A percentile compares a stretch with the other conserved stretches of the same genome.
These are phyloP conservation scores for Diaporthe caulivora DNA, from an alignment of 2,329 filamentous ascomycete genomes.

Conservation along the genomic window DNA sequence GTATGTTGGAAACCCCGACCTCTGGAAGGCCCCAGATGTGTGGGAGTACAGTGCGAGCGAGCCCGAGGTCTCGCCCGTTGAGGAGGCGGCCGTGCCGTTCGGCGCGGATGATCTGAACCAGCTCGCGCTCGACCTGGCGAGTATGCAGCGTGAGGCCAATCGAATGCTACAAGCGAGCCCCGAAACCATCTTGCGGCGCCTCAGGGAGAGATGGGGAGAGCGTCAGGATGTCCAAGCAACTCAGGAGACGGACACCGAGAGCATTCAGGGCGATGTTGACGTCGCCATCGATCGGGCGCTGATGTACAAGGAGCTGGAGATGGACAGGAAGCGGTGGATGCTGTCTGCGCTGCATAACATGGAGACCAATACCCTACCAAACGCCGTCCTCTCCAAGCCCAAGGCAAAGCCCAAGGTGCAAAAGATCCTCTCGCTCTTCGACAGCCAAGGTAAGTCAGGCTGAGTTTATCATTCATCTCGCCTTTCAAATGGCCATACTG, in stretches of 20 bases:
- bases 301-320: conserved; percentile 63
- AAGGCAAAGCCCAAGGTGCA: conserved; percentile 42
- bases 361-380: conserved; percentile 49
- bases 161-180: conserved; percentile 67
- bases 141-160: conserved; percentile 65
- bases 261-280: neutral
- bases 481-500: conserved; percentile 15
- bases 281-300: conserved; percentile 54
- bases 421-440: conserved; percentile 63
- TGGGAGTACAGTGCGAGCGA: conserved; percentile 39
- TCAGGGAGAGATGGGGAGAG: conserved; percentile 64
- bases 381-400: conserved; percentile 34
- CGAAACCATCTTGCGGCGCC: conserved; percentile 64
- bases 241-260: neutral
- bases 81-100: conserved; percentile 9
- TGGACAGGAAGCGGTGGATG: conserved; percentile 53
- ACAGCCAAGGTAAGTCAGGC: conserved; percentile 59
- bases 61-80: conserved; percentile 24
- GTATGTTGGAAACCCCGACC: conserved; percentile 29
- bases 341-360: conserved; percentile 59
- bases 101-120: conserved; percentile 39
- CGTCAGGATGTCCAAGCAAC: conserved; percentile 21
- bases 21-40: conserved; percentile 39
- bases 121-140: conserved; percentile 49
- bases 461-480: conserved; percentile 44